These are phyloP conservation scores for Solanum ahanhuiri DNA, from an alignment of 257 asterid genomes.

Conservation along the genomic window DNA sequence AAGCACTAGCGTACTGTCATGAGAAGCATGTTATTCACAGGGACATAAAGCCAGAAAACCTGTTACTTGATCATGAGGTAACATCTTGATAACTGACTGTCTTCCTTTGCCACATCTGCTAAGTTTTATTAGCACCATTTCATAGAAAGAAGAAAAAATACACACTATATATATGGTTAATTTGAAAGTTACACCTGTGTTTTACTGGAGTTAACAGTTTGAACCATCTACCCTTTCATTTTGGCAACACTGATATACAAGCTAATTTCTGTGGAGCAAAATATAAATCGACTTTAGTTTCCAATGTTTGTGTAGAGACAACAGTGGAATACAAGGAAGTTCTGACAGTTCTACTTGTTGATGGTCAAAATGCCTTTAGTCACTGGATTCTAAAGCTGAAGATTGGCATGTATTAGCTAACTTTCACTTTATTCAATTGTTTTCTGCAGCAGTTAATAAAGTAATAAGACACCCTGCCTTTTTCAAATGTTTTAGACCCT, in stretches of 20 bases:
- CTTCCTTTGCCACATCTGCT: too few species aligned
- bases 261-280: neutral
- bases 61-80: slow-evolving; percentile 96
- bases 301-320: neutral
- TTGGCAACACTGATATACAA: neutral
- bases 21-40: slow-evolving; percentile 92
- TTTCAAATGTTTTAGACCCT: neutral
- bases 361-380: neutral
- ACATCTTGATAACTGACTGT: neutral
- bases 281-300: neutral
- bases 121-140: too few species aligned
- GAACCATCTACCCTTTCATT: neutral
- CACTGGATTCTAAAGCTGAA: neutral
- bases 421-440: neutral
- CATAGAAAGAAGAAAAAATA: too few species aligned
- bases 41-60: slow-evolving; percentile 96
- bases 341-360: neutral
- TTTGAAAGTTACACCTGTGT: neutral
- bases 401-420: neutral
- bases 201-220: neutral
- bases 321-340: neutral
- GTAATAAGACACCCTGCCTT: neutral
- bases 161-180: too few species aligned
- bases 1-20: slow-evolving; percentile 84
- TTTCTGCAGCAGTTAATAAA: neutral